Evolutionary conservation across 2,329 filamentous ascomycete species (phyloP), one percentile per base, ranked within the genome.

Genomic region (Shiraia bambusicola): DNA sequence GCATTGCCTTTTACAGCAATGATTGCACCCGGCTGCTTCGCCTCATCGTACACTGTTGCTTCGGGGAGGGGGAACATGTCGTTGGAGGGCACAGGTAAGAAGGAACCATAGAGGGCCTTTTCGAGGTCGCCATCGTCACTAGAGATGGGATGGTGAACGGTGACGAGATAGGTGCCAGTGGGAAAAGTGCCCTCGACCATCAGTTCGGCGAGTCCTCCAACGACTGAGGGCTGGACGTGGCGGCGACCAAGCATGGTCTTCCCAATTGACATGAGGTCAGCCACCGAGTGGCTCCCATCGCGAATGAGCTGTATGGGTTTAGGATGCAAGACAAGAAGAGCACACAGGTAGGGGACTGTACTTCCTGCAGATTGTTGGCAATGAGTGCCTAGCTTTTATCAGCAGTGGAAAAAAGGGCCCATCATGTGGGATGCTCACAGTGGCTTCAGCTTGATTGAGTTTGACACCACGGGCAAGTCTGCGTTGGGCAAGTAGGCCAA

Each of bases 161-260:
- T 97, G 26, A 97, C 91, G 28, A 97, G 83, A 64, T 95, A 96
- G 2, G 91, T 95, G 40, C 92, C 92, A 6, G 81, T 86, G 19
- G 83, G 85, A 64, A 97, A 97, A 2, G 91, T 97, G 45, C 92
- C 92, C 71, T 97, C 92, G 52, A 97, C 87, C 76, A 94, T 89
- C 56, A 97, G 80, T 72, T 95, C 87, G 44, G 81, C 78, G 30
- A 97, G 80, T 3, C 88, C 90, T 29, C 80, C 77, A 45, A 85
- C 81, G 16, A 96, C 92, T 9, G 86, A 83, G 15, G 92, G 90
- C 30, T 89, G 77, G 46, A 97, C 92, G 69, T 97, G 92, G 25
- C 92, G 87, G 8, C 92, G 87, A 50, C 92, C 92, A 2, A 97
- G 86, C 84, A 97, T 91, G 40, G 87, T 92, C 58, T 88, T 83